Conservation (phyloP, 805 yeast species). For the Metschnikowia santaceciliae region DNA sequence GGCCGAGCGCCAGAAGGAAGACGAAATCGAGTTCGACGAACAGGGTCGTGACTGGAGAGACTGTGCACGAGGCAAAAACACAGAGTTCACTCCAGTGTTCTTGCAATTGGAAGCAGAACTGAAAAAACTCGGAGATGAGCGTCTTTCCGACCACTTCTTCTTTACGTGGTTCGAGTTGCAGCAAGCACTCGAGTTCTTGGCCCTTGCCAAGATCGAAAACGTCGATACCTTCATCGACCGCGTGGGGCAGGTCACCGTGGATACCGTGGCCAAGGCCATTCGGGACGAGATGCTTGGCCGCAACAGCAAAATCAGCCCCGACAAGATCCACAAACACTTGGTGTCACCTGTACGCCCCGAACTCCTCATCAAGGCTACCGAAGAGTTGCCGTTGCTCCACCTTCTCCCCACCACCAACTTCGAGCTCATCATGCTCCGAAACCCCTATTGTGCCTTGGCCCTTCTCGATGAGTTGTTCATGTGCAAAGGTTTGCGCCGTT, state of each 20-base stretch:
- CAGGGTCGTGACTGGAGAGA: slow-evolving; percentile 71
- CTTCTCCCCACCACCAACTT: slow-evolving; percentile 38
- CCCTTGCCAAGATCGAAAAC: slow-evolving; percentile 24
- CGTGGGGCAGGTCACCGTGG: slow-evolving; percentile 39
- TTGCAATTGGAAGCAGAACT: slow-evolving; percentile 15
- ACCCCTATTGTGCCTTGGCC: slow-evolving; percentile 50
- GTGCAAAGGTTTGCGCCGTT: slow-evolving; percentile 61
- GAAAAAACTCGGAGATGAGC: slow-evolving; percentile 13
- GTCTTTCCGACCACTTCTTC: slow-evolving; percentile 26
- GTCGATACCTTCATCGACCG: slow-evolving; percentile 20
- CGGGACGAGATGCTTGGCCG: slow-evolving; percentile 17
- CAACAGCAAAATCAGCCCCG: slow-evolving; percentile 40
- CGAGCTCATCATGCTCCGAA: slow-evolving; percentile 48
- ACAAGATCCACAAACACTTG: slow-evolving; percentile 46
- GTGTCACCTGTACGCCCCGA: slow-evolving; percentile 30
- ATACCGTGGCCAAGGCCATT: slow-evolving; percentile 50
- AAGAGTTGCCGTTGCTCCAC: slow-evolving; percentile 28
- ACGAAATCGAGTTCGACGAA: slow-evolving; percentile 48
- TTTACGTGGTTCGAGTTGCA: slow-evolving; percentile 22
- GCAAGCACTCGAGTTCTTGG: slow-evolving; percentile 23
- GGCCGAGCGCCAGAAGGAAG: slow-evolving; percentile 20
- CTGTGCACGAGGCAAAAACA: slow-evolving; percentile 58
- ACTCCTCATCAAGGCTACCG: slow-evolving; percentile 22
- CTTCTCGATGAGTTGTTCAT: slow-evolving; percentile 68
- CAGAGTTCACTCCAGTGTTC: slow-evolving; percentile 21